Conservation (phyloP, 192 early-diverging fungal genomes). For the Bifiguratus adelaidae region DNA sequence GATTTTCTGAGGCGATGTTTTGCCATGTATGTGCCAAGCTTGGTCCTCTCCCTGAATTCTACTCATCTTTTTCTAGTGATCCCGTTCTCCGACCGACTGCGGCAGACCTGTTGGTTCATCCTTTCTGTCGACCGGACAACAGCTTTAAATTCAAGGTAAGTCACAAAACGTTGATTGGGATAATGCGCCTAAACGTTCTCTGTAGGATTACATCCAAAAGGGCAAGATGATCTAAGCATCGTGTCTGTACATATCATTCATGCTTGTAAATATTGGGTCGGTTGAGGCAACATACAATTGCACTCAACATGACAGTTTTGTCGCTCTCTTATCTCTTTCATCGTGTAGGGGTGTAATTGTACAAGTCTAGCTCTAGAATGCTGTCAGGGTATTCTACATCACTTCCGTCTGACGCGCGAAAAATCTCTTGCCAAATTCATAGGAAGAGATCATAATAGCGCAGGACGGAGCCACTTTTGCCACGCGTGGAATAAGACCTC, state of each 20-base stretch:
- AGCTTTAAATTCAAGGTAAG: slow-evolving; percentile 36
- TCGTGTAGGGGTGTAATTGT: background rate
- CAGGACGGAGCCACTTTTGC: slow-evolving; percentile 86
- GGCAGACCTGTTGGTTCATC: slow-evolving; percentile 47
- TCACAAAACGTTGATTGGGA: background rate
- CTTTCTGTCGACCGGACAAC: slow-evolving; percentile 47
- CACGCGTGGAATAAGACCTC: slow-evolving; percentile 63
- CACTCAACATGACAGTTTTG: background rate
- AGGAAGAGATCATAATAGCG: slow-evolving; percentile 94
- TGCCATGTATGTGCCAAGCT: slow-evolving; percentile 37
- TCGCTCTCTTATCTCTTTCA: background rate
- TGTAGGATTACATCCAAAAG: slow-evolving; percentile 1
- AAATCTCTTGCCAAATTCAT: slow-evolving; percentile 54
- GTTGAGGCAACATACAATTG: background rate
- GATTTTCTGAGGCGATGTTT: slow-evolving; percentile 73
- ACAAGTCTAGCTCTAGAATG: background rate
- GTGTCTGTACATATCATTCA: too few species aligned
- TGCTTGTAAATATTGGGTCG: background rate
- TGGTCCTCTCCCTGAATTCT: background rate
- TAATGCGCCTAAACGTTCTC: too few species aligned
- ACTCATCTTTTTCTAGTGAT: slow-evolving; percentile 34
- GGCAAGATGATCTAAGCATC: slow-evolving; percentile 1
- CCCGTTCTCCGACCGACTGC: slow-evolving; percentile 74
- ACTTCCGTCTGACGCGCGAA: slow-evolving; percentile 6
- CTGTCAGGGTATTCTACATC: background rate